These are phyloP conservation scores for Aspergillus carlsbadensis DNA, from an alignment of 495 filamentous ascomycete species.

Conservation along the genomic window DNA sequence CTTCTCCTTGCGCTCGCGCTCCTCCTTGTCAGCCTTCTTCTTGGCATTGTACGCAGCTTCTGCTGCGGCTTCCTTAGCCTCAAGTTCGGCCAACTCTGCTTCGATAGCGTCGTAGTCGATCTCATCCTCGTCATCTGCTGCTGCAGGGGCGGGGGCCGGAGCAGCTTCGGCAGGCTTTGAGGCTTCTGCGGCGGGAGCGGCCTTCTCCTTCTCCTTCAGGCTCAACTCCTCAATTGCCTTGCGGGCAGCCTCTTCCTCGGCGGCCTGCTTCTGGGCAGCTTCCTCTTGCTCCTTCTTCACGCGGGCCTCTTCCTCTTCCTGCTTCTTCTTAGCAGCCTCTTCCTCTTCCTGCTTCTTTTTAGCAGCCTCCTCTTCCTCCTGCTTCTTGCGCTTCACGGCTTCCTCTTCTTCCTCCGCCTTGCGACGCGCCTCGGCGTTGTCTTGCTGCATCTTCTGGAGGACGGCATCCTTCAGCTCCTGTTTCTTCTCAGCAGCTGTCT, in stretches of 20 bases:
- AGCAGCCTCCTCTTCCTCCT: constrained; percentile 34
- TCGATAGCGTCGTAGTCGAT: constrained; percentile 53
- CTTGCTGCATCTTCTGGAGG: constrained; percentile 58
- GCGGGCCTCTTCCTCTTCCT: constrained; percentile 31
- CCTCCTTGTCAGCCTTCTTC: constrained; percentile 61
- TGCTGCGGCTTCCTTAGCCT: constrained; percentile 59
- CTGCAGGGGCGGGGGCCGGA: constrained; percentile 24
- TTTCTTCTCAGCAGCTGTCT: constrained; percentile 70
- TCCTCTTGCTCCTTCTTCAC: constrained; percentile 45
- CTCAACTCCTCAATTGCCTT: constrained; percentile 36
- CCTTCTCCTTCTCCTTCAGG: constrained; percentile 41
- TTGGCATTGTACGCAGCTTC: constrained; percentile 60
- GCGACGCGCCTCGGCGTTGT: constrained; percentile 52
- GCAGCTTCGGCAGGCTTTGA: constrained; percentile 37
- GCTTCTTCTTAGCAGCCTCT: constrained; percentile 27
- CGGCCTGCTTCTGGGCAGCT: constrained; percentile 20
- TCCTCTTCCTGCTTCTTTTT: constrained; percentile 27
- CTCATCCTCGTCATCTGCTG: constrained; percentile 46
- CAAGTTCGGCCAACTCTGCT: constrained; percentile 50
- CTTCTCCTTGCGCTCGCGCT: constrained; percentile 58
- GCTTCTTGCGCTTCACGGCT: constrained; percentile 44
- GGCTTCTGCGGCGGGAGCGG: constrained; percentile 29
- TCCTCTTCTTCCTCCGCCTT: constrained; percentile 48
- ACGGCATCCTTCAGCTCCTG: constrained; percentile 67
- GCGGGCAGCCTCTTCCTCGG: constrained; percentile 31